Evolutionary conservation across 305 asterid genomes (phyloP).

Genomic region (Fraxinus paxiana): DNA sequence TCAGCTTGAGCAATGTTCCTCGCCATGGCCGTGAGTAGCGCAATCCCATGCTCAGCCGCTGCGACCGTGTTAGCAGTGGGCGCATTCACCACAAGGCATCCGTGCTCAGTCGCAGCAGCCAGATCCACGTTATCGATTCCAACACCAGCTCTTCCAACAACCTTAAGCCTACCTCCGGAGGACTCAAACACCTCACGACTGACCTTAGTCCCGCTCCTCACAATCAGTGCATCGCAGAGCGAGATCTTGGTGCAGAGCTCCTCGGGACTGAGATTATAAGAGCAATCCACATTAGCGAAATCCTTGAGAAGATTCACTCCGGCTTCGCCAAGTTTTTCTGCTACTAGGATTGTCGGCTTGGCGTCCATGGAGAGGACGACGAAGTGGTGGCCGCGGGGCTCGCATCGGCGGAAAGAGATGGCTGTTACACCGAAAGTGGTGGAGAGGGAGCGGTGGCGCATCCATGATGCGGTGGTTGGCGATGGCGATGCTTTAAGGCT

Average conservation of each 20-base stretch:
- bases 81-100: conserved; percentile 90
- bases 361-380: conserved; percentile 67
- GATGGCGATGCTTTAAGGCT: conserved; percentile 44
- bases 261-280: conserved; percentile 32
- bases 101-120: conserved; percentile 95
- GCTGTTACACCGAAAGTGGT: conserved; percentile 38
- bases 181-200: conserved; percentile 60
- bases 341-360: conserved; percentile 82
- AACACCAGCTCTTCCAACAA: conserved; percentile 95
- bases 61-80: conserved; percentile 96
- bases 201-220: conserved; percentile 51
- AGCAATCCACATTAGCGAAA: conserved; percentile 55
- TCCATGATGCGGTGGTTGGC: conserved; percentile 45
- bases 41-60: conserved; percentile 95
- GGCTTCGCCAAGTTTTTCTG: conserved; percentile 86
- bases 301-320: conserved; percentile 61
- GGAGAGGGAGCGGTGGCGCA: conserved; percentile 35
- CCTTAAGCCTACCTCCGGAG: conserved; percentile 80
- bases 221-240: conserved; percentile 49
- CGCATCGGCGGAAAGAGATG: conserved; percentile 31
- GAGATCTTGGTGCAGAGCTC: conserved; percentile 37
- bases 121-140: conserved; percentile 97
- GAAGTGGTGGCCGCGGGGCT: conserved; percentile 37
- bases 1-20: conserved; percentile 93
- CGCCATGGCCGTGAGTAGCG: conserved; percentile 81